Evolutionary conservation across 2,329 filamentous ascomycete genomes (phyloP).

Genomic region (Penicillium brevicompactum): DNA sequence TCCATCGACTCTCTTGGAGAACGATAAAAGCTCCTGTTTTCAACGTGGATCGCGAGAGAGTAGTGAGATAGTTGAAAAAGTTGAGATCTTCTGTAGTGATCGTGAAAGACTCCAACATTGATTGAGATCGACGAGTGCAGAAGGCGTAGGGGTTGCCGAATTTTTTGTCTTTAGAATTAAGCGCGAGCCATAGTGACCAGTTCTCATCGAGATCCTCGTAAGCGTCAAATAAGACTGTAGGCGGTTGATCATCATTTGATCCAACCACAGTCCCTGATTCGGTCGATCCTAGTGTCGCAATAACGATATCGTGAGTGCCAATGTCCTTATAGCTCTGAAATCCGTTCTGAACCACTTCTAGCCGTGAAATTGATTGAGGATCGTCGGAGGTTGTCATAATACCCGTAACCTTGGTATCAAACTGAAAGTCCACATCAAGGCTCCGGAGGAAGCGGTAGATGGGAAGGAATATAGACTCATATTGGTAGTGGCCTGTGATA

Average conservation of each 20-base stretch:
- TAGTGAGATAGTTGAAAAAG: conserved; percentile 30
- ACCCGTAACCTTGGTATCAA: conserved; percentile 12
- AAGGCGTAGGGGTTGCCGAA: conserved; percentile 48
- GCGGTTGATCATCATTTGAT: conserved; percentile 7
- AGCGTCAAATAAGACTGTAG: no score
- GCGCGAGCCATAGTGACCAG: conserved; percentile 46
- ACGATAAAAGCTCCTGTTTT: conserved; percentile 41
- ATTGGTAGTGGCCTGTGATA: conserved; percentile 17
- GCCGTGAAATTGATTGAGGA: not conserved
- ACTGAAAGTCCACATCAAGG: conserved; percentile 15
- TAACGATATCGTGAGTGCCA: conserved; percentile 11
- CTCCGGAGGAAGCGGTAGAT: conserved; percentile 12
- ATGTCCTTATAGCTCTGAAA: not conserved
- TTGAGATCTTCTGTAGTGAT: conserved; percentile 39
- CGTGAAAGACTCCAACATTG: conserved; percentile 46
- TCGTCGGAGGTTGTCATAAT: not conserved
- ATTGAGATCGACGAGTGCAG: conserved; percentile 38
- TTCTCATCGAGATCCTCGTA: conserved; percentile 35
- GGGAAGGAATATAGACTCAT: conserved; percentile 15
- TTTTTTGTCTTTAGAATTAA: conserved; percentile 37
- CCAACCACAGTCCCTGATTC: conserved; percentile 13
- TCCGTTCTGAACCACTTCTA: no score
- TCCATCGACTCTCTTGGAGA: conserved; percentile 45
- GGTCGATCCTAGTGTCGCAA: conserved; percentile 14
- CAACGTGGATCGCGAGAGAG: conserved; percentile 35